Base-by-base conservation (phyloP, 805 yeast species). In the Starmerella stigmatis region DNA sequence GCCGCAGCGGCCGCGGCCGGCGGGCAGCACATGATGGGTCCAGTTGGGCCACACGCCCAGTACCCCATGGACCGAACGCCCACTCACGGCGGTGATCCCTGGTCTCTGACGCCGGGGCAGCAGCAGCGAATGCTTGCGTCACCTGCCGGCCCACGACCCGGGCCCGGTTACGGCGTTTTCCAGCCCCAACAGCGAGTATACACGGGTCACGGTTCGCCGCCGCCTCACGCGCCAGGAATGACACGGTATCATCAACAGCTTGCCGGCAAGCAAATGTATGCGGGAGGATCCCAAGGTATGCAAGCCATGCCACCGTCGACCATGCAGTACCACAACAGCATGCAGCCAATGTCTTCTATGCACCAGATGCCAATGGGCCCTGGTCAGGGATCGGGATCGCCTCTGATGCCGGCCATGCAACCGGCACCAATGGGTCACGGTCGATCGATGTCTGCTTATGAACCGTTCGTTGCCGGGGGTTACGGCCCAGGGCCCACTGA, bases 291-390 rank as follows among this genome's bases (percentile, higher is more conserved):
- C 23, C 28, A 23, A 8, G 15, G 4, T 38, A 19, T 13, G 31
- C 23, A 45, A 25, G 41, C 25, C 5, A 36, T 22, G 11, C 38
- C 38, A n/a, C n/a, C n/a, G 4, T 5, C 20, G 12, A 17, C 20
- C 17, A 23, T 36, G 29, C 40, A 22, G 26, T 28, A 9, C 46
- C 41, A 30, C 41, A 44, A 36, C 33, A 2, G 13, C 44, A 41
- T 16, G 43, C 43, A 21, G 9, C 29, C 17, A 13, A 21, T 50
- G 43, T 49, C 48, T 15, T 34, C 40, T 2, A 29, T 44, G 43
- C 51, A 42, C 36, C 46, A 43, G 19, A 15, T 22, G 40, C 50
- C 37, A 26, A 2, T 20, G 36, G 29, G 4, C n/a, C 49, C 43
- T 20, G 23, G 31, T 15, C 26, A n/a, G 16, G 37, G 37, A n/a